phyloP scores from a whole-genome alignment of 2,329 filamentous ascomycete species.

The Macrophomina pseudophaseolina region DNA sequence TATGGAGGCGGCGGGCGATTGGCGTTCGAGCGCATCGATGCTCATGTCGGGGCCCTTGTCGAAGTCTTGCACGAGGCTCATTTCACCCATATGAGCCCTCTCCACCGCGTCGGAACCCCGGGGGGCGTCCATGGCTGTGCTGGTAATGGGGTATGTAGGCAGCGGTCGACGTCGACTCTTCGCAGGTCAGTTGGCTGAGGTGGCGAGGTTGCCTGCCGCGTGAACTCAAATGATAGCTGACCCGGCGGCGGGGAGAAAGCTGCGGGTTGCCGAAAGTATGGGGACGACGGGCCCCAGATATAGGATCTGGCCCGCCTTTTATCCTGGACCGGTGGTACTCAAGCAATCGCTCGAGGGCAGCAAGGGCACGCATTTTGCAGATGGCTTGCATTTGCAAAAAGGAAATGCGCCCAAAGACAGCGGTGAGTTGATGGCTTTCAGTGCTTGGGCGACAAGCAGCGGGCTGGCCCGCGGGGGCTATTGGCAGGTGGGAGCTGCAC shows the following conservation, averaged over 20 bases:
- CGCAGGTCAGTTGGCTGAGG: not conserved
- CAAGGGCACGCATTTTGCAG: not conserved
- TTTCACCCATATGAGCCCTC: not conserved
- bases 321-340: not conserved
- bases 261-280: not conserved
- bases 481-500: not conserved
- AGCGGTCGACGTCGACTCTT: not conserved
- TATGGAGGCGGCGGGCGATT: not conserved
- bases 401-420: not conserved
- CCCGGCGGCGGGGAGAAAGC: not conserved
- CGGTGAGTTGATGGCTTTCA: not conserved
- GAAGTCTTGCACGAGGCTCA: not conserved
- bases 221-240: not conserved
- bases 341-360: too few species aligned
- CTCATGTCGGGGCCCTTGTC: not conserved
- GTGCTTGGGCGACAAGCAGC: not conserved
- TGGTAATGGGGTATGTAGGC: not conserved
- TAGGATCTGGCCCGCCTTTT: not conserved
- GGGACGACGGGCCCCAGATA: not conserved
- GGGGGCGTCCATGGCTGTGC: conserved; percentile 2
- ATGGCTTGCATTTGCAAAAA: not conserved
- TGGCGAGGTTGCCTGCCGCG: not conserved
- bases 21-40: not conserved
- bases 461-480: not conserved
- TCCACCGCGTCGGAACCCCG: not conserved